Evolutionary conservation across 208 protist species (phyloP).

Genomic region (Lotmaria passim): DNA sequence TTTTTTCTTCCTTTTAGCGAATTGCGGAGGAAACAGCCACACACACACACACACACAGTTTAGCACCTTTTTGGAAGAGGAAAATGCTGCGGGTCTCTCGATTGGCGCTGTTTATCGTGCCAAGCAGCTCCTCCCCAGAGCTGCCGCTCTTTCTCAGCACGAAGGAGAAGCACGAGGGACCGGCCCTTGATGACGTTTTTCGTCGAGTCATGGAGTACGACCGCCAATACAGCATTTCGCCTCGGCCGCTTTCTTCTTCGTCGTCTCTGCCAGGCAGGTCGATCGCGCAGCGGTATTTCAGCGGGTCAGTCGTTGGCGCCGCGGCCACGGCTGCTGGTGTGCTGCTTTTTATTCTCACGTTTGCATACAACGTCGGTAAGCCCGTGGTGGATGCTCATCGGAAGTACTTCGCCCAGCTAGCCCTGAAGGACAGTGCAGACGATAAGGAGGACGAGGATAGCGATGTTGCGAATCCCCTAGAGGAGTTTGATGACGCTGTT

Average conservation of each 20-base stretch:
- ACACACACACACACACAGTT: conserved; percentile 3
- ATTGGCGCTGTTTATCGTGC: conserved; percentile 14
- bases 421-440: not conserved
- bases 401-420: conserved; percentile 25
- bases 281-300: conserved; percentile 36
- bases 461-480: conserved; percentile 7
- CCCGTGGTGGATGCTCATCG: conserved; percentile 65
- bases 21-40: not conserved
- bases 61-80: not conserved
- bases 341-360: conserved; percentile 53
- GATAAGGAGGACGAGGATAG: not conserved
- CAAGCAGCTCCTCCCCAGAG: conserved; percentile 29
- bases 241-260: not conserved
- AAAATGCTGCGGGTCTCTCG: conserved; percentile 34
- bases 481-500: conserved; percentile 31
- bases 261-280: not conserved
- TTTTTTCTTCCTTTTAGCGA: no score
- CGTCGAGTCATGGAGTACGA: conserved; percentile 64
- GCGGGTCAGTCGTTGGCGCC: conserved; percentile 43
- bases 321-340: conserved; percentile 31
- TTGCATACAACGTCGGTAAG: conserved; percentile 64
- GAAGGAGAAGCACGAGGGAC: not conserved
- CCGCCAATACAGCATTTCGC: conserved; percentile 12
- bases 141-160: conserved; percentile 25
- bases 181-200: conserved; percentile 31